A percentile compares a stretch with the other conserved stretches of the same genome.
These are phyloP conservation scores for Ogataea parapolymorpha DNA, from an alignment of 805 yeast species.

Conservation along the genomic window DNA sequence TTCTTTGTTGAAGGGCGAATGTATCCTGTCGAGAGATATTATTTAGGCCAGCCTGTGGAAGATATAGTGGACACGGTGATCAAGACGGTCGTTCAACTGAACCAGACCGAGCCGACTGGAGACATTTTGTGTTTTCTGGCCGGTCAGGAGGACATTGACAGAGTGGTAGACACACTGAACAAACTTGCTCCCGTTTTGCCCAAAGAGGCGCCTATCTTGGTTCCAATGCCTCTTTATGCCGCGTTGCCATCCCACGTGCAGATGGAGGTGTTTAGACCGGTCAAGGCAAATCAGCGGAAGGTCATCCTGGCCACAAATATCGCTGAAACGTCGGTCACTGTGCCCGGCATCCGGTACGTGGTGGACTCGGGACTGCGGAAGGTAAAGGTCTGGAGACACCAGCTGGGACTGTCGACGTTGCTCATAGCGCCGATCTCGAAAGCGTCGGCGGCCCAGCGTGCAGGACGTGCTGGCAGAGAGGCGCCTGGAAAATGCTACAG, in stretches of 20 bases:
- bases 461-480: conserved; percentile 99
- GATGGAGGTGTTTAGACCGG: conserved; percentile 67
- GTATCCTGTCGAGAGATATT: conserved; percentile 75
- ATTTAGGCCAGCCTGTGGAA: conserved; percentile 61
- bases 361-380: conserved; percentile 91
- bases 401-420: conserved; percentile 86
- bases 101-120: conserved; percentile 76
- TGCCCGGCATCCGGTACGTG: conserved; percentile 90
- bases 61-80: conserved; percentile 82
- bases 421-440: conserved; percentile 89
- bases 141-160: conserved; percentile 97
- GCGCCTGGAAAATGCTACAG: conserved; percentile 85
- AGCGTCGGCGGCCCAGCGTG: conserved; percentile 91
- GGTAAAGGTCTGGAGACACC: conserved; percentile 93
- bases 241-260: conserved; percentile 87
- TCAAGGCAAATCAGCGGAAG: conserved; percentile 69
- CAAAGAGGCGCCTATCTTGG: conserved; percentile 68
- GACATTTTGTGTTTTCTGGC: conserved; percentile 91
- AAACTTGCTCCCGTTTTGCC: conserved; percentile 65
- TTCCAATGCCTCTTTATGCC: conserved; percentile 87
- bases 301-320: conserved; percentile 91
- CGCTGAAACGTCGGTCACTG: conserved; percentile 97
- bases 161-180: conserved; percentile 60
- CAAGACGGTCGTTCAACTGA: conserved; percentile 72
- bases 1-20: conserved; percentile 86